Evolutionary conservation across 305 asterid species (phyloP).

Genomic region (Fraxinus xanthoxyloides): DNA sequence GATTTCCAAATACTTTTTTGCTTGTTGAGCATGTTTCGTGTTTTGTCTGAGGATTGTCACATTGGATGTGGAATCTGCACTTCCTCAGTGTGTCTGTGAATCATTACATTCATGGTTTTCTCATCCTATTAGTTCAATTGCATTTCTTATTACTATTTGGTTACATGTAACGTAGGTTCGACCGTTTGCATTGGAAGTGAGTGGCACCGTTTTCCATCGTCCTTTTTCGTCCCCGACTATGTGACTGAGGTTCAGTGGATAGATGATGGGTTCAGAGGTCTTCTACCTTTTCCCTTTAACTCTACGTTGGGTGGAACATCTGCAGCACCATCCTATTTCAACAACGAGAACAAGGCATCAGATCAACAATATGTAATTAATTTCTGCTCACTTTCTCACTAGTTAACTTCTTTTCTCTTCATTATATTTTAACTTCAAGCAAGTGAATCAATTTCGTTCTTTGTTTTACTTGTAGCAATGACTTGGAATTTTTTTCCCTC

Average conservation of each 20-base stretch:
- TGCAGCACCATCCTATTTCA: constrained; percentile 86
- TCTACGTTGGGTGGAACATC: constrained; percentile 90
- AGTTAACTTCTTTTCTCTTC: not conserved
- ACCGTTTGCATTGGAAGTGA: constrained; percentile 89
- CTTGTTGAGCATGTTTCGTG: not conserved
- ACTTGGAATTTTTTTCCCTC: not conserved
- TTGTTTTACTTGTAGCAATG: not conserved
- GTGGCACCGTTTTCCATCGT: constrained; percentile 97
- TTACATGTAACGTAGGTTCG: constrained; percentile 47
- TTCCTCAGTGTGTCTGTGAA: constrained; percentile 5
- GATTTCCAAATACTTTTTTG: not conserved
- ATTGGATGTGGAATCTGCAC: not conserved
- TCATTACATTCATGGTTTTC: not conserved
- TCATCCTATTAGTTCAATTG: not conserved
- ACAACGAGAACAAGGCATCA: constrained; percentile 84
- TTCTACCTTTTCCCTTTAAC: constrained; percentile 91
- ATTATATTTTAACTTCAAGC: not conserved
- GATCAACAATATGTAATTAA: constrained; percentile 76
- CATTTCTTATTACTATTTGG: constrained; percentile 18
- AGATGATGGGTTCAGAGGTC: constrained; percentile 95
- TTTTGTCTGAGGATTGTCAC: not conserved
- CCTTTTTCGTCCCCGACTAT: constrained; percentile 83
- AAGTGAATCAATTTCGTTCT: not conserved
- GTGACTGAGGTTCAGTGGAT: constrained; percentile 82
- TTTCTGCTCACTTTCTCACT: constrained; percentile 9